Percentiles rank a stretch among this genome's conserved stretches.
Conservation (phyloP, 2,329 filamentous ascomycete species). For the Cordyceps tenuipes region DNA sequence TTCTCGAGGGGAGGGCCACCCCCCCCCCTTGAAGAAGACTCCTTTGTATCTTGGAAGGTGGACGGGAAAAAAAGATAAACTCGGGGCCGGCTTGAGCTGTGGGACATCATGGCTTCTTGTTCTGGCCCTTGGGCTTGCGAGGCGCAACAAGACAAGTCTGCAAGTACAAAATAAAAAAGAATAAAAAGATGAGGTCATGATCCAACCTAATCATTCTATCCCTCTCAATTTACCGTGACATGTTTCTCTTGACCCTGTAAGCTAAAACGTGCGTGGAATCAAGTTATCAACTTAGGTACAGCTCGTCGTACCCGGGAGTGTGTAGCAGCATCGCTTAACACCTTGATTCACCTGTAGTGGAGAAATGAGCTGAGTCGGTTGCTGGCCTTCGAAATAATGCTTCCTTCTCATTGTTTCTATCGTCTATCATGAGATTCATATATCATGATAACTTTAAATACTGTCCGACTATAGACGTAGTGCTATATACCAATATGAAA, state of each 20-base stretch:
- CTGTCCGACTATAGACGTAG: background rate
- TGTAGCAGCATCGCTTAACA: no score
- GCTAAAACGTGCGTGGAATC: background rate
- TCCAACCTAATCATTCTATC: constrained; percentile 15
- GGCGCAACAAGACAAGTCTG: constrained; percentile 16
- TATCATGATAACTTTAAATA: background rate
- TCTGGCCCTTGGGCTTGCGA: constrained; percentile 4
- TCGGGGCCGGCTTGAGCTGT: background rate
- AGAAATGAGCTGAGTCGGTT: background rate
- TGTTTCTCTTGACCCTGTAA: background rate
- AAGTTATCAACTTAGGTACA: no score
- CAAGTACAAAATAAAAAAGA: constrained; percentile 24
- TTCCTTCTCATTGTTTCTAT: background rate
- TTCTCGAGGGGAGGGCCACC: background rate
- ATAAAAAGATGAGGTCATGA: constrained; percentile 32
- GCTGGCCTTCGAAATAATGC: background rate
- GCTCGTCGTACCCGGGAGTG: no score
- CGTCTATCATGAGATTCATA: background rate
- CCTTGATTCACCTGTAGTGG: background rate
- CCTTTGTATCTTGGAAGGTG: constrained; percentile 10
- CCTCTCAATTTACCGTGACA: background rate
- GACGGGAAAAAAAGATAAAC: background rate
- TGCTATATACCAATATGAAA: background rate
- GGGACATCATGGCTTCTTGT: background rate
- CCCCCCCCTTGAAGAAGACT: background rate